These are phyloP conservation scores for Hyphopichia homilentoma DNA, from an alignment of 805 yeast species.

Conservation along the genomic window DNA sequence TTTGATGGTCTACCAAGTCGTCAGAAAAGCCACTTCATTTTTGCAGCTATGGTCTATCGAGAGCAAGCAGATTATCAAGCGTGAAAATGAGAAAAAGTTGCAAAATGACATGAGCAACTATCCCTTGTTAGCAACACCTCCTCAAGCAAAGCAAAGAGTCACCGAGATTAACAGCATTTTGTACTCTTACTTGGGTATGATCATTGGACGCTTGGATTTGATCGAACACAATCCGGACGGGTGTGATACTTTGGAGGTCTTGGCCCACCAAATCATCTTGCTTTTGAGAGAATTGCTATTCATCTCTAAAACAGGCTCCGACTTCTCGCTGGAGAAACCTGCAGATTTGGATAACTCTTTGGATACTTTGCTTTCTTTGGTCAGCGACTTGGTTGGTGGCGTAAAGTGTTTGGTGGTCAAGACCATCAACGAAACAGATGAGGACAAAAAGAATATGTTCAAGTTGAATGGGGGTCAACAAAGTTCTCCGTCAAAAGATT, in stretches of 20 bases:
- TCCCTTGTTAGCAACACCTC: slow-evolving; percentile 49
- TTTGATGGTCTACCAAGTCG: slow-evolving; percentile 61
- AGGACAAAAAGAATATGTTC: slow-evolving; percentile 22
- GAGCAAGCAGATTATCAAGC: slow-evolving; percentile 42
- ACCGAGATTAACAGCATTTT: slow-evolving; percentile 61
- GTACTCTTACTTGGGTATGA: slow-evolving; percentile 58
- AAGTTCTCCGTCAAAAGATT: slow-evolving; percentile 20
- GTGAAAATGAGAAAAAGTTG: slow-evolving; percentile 30
- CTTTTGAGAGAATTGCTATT: slow-evolving; percentile 60
- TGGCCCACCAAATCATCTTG: slow-evolving; percentile 66
- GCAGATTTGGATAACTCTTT: slow-evolving; percentile 46
- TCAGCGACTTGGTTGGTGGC: slow-evolving; percentile 61
- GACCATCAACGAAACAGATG: slow-evolving; percentile 41
- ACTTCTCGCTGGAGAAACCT: slow-evolving; percentile 34
- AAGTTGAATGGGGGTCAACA: slow-evolving; percentile 2
- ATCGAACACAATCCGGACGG: slow-evolving; percentile 72
- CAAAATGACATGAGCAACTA: slow-evolving; percentile 38
- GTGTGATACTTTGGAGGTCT: slow-evolving; percentile 60
- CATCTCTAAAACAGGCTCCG: slow-evolving; percentile 51
- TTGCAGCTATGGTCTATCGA: slow-evolving; percentile 71
- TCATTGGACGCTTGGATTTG: slow-evolving; percentile 74
- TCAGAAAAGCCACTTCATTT: slow-evolving; percentile 61
- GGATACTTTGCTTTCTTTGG: slow-evolving; percentile 56
- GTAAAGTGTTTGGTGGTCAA: slow-evolving; percentile 60
- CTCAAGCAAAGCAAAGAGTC: slow-evolving; percentile 59